These are phyloP conservation scores for Suillus weaverae DNA, from an alignment of 768 basidiomycete species.

Conservation along the genomic window DNA sequence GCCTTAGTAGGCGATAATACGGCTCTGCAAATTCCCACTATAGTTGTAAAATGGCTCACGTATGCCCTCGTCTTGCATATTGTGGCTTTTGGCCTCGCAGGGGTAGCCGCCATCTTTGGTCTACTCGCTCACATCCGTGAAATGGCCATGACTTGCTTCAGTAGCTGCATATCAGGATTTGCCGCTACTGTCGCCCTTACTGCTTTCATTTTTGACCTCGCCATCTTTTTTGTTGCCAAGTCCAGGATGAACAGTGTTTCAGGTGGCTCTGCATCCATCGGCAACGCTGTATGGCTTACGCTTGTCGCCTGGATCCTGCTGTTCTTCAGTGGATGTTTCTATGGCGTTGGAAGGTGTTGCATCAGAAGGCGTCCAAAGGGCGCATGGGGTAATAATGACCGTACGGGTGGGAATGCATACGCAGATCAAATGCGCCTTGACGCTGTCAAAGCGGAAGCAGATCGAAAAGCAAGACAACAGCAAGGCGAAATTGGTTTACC, in stretches of 20 bases:
- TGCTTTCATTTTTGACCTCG: slow-evolving; percentile 92
- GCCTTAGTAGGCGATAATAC: slow-evolving; percentile 68
- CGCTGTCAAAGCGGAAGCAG: slow-evolving; percentile 83
- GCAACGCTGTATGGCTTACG: slow-evolving; percentile 90
- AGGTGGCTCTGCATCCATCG: slow-evolving; percentile 77
- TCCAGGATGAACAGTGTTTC: slow-evolving; percentile 72
- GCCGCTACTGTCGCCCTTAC: slow-evolving; percentile 76
- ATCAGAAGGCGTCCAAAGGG: slow-evolving; percentile 54
- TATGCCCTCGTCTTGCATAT: slow-evolving; percentile 92
- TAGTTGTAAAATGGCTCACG: slow-evolving; percentile 93
- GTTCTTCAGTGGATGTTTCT: slow-evolving; percentile 91
- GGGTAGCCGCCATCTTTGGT: slow-evolving; percentile 74
- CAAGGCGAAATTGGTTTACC: slow-evolving; percentile 68
- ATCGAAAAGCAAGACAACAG: slow-evolving; percentile 71
- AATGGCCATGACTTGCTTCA: slow-evolving; percentile 82
- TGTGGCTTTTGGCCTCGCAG: slow-evolving; percentile 76
- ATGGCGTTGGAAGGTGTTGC: slow-evolving; percentile 81
- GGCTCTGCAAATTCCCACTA: slow-evolving; percentile 70
- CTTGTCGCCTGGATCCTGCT: slow-evolving; percentile 83
- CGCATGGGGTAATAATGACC: slow-evolving; percentile 38
- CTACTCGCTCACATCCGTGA: slow-evolving; percentile 86
- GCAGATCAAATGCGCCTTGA: slow-evolving; percentile 75
- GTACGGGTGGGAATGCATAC: slow-evolving; percentile 37
- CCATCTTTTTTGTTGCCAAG: slow-evolving; percentile 87
- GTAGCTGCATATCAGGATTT: slow-evolving; percentile 77